Base-by-base conservation (phyloP, 2,329 filamentous ascomycete genomes). In the Cytospora chrysosperma region DNA sequence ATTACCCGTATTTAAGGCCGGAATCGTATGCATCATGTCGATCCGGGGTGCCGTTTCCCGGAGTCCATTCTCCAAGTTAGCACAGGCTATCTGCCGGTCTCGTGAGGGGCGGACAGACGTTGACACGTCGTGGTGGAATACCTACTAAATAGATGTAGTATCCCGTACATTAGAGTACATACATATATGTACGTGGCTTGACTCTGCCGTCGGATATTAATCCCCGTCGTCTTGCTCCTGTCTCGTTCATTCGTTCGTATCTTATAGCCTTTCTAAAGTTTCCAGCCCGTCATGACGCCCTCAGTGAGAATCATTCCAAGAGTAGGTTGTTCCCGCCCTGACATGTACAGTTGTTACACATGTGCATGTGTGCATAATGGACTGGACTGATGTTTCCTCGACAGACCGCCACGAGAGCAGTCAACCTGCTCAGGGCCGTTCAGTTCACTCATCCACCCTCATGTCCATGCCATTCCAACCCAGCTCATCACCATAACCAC, bases 381-480 rank as follows among this genome's bases (percentile, higher is more conserved):
- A n/a, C n/a, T n/a, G n/a, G n/a, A 30, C 28, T 30, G 21, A 47
- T 53, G 17, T 34, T 49, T 26, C 17, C 37, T 2, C 40, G 2
- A 24, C 66, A 87, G 86, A 81, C 83, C 68, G 84, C 86, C 32
- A 81, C 83, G 54, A 82, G 88, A 68, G 91, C 91, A 19, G 78
- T 87, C 64, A 91, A 84, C 69, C 83, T 94, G 56, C 87, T 98
- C 56, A 88, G 91, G 61, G 93, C 94, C n/a, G 87, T 99, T 61
- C 94, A 96, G 76, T 96, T 89, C 75, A 90, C 89, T 1, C 94
- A 95, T 74, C 93, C 92, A 63, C 92, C 92, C 7, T 87, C 84
- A 59, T 97, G 93, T 73, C 95, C 95, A 1, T 98, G 95, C 76
- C 95, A 99, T 74, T 90, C 91, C 51, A 97, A 97, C 71, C 92